These are phyloP conservation scores for Kwoniella sp. DNA, from an alignment of 768 basidiomycete species.

Conservation along the genomic window DNA sequence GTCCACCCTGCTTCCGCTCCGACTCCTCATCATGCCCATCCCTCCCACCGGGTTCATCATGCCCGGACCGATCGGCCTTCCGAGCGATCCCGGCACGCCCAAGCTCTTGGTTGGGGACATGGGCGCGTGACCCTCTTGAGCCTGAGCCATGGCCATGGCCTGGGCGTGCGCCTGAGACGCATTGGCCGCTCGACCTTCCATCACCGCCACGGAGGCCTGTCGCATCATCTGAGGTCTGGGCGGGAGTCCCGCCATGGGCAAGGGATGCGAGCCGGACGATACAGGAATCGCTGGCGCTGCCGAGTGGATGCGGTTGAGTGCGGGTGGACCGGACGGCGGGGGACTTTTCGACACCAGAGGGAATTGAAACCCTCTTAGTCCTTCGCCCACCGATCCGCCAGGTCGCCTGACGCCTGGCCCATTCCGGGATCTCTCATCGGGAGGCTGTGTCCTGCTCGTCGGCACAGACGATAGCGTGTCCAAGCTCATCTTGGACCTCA, in stretches of 20 bases:
- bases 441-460: constrained; percentile 23
- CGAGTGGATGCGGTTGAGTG: constrained; percentile 32
- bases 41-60: constrained; percentile 2
- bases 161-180: constrained; percentile 26
- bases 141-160: constrained; percentile 23
- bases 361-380: constrained; percentile 42
- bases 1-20: constrained; percentile 39
- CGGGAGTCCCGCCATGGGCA: constrained; percentile 10
- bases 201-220: constrained; percentile 58
- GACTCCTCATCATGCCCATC: constrained; percentile 29
- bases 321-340: constrained; percentile 6
- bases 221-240: constrained; percentile 53
- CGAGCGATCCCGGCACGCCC: constrained; percentile 1
- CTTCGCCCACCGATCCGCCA: constrained; percentile 35
- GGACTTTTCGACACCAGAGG: constrained; percentile 25
- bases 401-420: constrained; percentile 16
- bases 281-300: constrained; percentile 25
- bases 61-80: neutral
- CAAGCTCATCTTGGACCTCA: constrained; percentile 19
- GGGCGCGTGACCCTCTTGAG: constrained; percentile 8
- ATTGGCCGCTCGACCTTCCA: constrained; percentile 52
- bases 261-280: neutral
- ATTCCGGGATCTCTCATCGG: constrained; percentile 6
- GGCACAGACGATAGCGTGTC: constrained; percentile 31
- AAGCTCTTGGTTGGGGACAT: constrained; percentile 18